Base-by-base conservation (phyloP, 345 rosid genomes). In the Acer campestre region DNA sequence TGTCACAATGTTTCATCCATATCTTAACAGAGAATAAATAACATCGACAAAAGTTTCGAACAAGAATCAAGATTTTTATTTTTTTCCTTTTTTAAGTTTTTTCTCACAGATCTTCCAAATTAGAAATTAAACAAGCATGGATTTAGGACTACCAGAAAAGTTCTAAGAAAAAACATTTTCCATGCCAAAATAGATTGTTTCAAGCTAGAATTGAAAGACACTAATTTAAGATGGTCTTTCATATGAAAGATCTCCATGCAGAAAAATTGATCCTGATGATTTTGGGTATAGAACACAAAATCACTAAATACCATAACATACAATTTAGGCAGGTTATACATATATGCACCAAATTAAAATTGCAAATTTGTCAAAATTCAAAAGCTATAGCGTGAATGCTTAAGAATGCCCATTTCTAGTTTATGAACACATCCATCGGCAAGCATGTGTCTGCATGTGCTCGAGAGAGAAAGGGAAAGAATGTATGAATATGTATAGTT, bases 11-110 rank as follows among this genome's bases (percentile, higher is more conserved):
- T 61, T 48, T 62, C 27, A 18, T 17, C 59, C 48, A 66, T 56
- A 65, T 64, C 75, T 75, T 46, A 55, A 20, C 35, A 68, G 78
- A 74, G 67, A 74, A 25, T 38, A 75, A 61, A 27, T 73, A 31
- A 63, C 31, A 12, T 73, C 23, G 10, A 42, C 17, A 73, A 59
- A 73, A 61, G 5, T 73, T 16, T 7, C 13, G 1, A 23, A 49
- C 14, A 73, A 73, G 25, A 10, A 46, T 46, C 49, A 46, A 46
- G 49, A 46, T 10, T 46, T 10, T 10, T 46, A 2, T 46, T 11
- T 46, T 10, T 2, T 2, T 2, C 10, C 0, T 9, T 46, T 46
- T 46, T 1, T 46, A 10, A 10, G 10, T 3, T 9, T 46, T 46
- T 46, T 46, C 49, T 9, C 12, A 46, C 3, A 46, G 13, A 10